Evolutionary conservation across 306 rosid genomes (phyloP).

Genomic region (Hippophae rhamnoides): DNA sequence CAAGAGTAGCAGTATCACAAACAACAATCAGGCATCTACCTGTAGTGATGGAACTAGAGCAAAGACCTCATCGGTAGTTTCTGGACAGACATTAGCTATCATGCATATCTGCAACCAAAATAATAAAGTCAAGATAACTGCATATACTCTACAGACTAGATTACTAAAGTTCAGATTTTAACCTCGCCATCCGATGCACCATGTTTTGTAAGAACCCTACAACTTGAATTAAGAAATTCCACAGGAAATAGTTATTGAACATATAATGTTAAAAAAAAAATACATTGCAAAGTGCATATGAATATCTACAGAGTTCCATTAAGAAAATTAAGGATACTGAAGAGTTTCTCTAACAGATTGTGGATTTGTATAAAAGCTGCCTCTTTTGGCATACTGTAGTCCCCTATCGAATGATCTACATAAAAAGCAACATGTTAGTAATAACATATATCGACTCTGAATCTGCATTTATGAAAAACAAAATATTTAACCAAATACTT

Average conservation of each 20-base stretch:
- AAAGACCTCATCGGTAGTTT: conserved; percentile 60
- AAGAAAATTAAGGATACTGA: conserved; percentile 60
- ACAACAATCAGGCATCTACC: conserved; percentile 29
- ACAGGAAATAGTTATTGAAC: not conserved
- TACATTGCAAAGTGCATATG: not conserved
- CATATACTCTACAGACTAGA: conserved; percentile 12
- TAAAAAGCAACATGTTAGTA: too few species aligned
- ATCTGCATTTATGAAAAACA: conserved; percentile 6
- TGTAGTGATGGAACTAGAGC: conserved; percentile 76
- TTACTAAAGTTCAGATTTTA: conserved; percentile 18
- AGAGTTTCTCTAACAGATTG: conserved; percentile 45
- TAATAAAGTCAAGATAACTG: conserved; percentile 16
- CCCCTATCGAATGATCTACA: conserved; percentile 73
- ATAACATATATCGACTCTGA: too few species aligned
- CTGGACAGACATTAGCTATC: conserved; percentile 78
- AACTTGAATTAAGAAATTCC: conserved; percentile 48
- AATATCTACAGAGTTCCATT: not conserved
- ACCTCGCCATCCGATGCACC: conserved; percentile 78
- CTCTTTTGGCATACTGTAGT: conserved; percentile 60
- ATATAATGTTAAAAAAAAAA: not conserved
- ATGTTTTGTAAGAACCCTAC: conserved; percentile 41
- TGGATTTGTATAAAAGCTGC: conserved; percentile 31
- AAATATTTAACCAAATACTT: conserved; percentile 19
- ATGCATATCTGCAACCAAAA: conserved; percentile 57
- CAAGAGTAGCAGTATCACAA: too few species aligned